phyloP scores from a whole-genome alignment of 176 grass and related monocot genomes.

The Cocos nucifera region DNA sequence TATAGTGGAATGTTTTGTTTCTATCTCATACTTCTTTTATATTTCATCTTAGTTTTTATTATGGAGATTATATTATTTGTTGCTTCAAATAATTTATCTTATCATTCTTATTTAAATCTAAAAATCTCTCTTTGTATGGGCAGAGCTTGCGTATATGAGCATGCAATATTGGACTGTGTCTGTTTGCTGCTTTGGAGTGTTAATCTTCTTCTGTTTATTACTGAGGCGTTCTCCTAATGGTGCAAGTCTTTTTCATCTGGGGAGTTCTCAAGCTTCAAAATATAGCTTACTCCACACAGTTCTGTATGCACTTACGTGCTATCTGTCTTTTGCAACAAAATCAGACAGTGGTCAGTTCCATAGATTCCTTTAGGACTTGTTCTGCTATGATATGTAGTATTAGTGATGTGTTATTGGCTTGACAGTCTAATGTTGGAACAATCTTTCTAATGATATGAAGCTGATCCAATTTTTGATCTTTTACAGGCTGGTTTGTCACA shows the following conservation, averaged over 20 bases:
- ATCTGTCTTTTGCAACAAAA: conserved; percentile 38
- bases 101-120: conserved; percentile 9
- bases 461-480: conserved; percentile 7
- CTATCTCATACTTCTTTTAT: too few species aligned
- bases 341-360: conserved; percentile 42
- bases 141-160: conserved; percentile 57
- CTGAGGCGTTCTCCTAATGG: conserved; percentile 25
- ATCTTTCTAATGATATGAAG: too few species aligned
- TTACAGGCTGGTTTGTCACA: conserved; percentile 34
- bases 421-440: too few species aligned
- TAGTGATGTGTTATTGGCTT: too few species aligned
- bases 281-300: conserved; percentile 28
- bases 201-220: conserved; percentile 65
- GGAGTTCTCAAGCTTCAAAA: conserved; percentile 22
- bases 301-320: conserved; percentile 31
- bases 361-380: not conserved
- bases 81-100: too few species aligned
- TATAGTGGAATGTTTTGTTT: too few species aligned
- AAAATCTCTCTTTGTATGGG: conserved; percentile 5
- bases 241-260: conserved; percentile 12
- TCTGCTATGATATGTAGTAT: too few species aligned
- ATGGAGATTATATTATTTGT: too few species aligned
- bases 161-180: conserved; percentile 87
- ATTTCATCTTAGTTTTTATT: too few species aligned
- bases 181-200: conserved; percentile 47